Evolutionary conservation across 352 stramenopile species (phyloP).

Genomic region (Blastocystis sp.): DNA sequence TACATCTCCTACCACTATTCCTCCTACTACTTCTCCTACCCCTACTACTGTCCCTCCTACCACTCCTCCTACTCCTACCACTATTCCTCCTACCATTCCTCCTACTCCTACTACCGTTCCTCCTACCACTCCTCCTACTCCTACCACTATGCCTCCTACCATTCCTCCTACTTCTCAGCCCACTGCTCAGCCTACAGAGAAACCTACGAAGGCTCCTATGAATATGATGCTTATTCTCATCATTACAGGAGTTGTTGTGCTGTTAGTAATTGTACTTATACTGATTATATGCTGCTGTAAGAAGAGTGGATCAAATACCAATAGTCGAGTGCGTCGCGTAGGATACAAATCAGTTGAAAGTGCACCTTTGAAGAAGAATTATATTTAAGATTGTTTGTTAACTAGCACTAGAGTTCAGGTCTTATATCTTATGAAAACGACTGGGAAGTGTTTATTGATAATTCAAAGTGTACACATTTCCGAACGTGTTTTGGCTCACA

Average conservation of each 20-base stretch:
- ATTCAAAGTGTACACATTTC: neutral
- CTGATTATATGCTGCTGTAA: constrained; percentile 17
- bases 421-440: no score
- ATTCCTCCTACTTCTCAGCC: neutral
- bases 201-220: neutral
- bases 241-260: neutral
- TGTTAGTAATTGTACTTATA: neutral
- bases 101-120: neutral
- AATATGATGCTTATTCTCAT: constrained; percentile 3
- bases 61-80: neutral
- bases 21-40: neutral
- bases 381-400: neutral
- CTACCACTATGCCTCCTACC: neutral
- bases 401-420: neutral
- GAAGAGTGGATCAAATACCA: neutral
- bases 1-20: neutral
- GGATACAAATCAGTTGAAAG: neutral
- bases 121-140: neutral
- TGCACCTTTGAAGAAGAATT: neutral
- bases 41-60: neutral
- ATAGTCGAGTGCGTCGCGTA: neutral
- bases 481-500: no score
- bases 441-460: neutral
- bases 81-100: neutral
- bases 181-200: neutral